Percentiles rank a stretch among this genome's conserved stretches.
Evolutionary conservation across 148 eudicot species (phyloP).

Genomic region (Chenopodium formosanum): DNA sequence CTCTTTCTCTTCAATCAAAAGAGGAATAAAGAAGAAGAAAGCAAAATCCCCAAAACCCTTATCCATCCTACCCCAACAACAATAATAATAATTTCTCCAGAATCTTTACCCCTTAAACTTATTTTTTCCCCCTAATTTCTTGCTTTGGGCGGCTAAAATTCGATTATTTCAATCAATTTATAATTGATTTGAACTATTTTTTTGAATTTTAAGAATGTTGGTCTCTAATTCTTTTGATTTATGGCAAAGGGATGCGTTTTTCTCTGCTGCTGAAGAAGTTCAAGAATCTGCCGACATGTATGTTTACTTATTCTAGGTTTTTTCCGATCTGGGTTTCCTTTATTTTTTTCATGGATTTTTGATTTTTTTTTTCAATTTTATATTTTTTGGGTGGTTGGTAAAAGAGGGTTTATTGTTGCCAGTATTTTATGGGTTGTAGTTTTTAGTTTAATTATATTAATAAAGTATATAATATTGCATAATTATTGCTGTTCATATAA

Average conservation of each 20-base stretch:
- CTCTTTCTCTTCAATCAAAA: conserved; percentile 18
- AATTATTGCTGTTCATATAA: neutral
- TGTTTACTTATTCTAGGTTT: conserved; percentile 15
- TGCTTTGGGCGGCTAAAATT: conserved; percentile 13
- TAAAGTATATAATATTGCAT: neutral
- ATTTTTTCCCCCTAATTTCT: neutral
- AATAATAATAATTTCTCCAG: no score
- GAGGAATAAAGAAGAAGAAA: conserved; percentile 8
- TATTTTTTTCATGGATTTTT: neutral
- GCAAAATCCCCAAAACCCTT: conserved; percentile 3
- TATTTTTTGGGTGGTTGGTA: neutral
- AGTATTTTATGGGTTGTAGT: neutral
- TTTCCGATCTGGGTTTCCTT: conserved; percentile 9
- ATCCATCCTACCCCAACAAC: neutral
- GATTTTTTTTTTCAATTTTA: no score
- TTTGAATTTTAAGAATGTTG: conserved; percentile 47
- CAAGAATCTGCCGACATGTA: conserved; percentile 94
- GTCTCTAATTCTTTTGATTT: conserved; percentile 88
- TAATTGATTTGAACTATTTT: neutral
- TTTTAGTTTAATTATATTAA: neutral
- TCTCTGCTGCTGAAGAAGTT: conserved; percentile 92
- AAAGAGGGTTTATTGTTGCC: neutral
- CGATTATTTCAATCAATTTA: neutral
- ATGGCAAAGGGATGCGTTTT: conserved; percentile 87
- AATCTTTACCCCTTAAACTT: neutral